phyloP scores from a whole-genome alignment of 495 filamentous ascomycete species.

The Penicillium subrubescens region DNA sequence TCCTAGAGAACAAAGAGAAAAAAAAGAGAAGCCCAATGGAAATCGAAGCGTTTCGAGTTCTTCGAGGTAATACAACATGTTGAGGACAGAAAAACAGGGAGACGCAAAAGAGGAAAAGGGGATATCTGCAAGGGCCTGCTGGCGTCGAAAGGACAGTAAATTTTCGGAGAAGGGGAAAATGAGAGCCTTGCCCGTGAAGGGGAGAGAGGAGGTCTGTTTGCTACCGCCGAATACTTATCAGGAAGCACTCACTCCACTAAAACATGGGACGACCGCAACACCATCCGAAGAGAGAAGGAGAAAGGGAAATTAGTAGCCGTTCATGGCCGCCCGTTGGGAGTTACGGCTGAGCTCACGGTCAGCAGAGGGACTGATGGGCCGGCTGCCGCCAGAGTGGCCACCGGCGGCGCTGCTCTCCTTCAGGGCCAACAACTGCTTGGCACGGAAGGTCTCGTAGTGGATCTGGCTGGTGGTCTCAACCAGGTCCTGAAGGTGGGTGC shows the following conservation, averaged over 20 bases:
- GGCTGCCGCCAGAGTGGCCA: slow-evolving; percentile 70
- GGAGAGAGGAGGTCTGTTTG: slow-evolving; percentile 4
- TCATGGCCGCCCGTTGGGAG: slow-evolving; percentile 96
- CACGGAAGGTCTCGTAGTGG: slow-evolving; percentile 99
- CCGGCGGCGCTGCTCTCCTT: slow-evolving; percentile 94
- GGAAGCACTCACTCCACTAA: slow-evolving; percentile 21
- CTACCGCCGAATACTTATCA: slow-evolving; percentile 15
- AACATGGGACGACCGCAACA: slow-evolving; percentile 12
- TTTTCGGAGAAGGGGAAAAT: slow-evolving; percentile 22
- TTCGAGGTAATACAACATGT: slow-evolving; percentile 30
- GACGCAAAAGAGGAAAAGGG: slow-evolving; percentile 39
- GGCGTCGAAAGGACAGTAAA: slow-evolving; percentile 37
- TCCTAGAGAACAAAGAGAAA: slow-evolving; percentile 25
- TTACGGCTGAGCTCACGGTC: slow-evolving; percentile 95
- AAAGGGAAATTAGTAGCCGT: slow-evolving; percentile 73
- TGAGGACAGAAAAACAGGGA: slow-evolving; percentile 24
- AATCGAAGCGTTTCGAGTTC: slow-evolving; percentile 12
- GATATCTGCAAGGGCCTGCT: slow-evolving; percentile 52
- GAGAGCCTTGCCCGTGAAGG: slow-evolving; percentile 15
- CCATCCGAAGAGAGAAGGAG: slow-evolving; percentile 8
- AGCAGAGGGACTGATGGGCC: slow-evolving; percentile 91
- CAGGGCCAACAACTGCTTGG: slow-evolving; percentile 95
- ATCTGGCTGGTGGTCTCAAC: slow-evolving; percentile 99
- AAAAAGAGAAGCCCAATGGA: slow-evolving; percentile 9
- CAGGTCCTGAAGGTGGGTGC: slow-evolving; percentile 94